Conservation (phyloP, 352 stramenopile species). For the Phytophthora tubulina region DNA sequence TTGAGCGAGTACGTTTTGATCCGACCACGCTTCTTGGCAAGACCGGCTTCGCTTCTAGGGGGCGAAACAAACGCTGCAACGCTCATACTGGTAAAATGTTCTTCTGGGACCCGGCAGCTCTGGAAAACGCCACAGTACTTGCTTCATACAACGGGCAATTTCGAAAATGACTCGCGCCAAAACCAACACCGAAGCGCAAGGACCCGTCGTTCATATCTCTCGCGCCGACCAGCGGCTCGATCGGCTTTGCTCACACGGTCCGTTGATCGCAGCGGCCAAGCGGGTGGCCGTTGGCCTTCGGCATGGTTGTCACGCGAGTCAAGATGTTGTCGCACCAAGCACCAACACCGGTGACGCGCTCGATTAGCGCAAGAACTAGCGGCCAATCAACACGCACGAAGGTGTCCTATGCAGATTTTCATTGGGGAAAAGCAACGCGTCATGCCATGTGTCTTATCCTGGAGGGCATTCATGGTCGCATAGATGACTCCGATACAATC, state of each 20-base stretch:
- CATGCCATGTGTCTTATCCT: slow-evolving; percentile 27
- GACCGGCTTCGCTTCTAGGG: slow-evolving; percentile 3
- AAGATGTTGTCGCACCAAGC: slow-evolving; percentile 36
- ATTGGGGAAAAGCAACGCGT: slow-evolving; percentile 23
- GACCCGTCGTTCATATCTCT: slow-evolving; percentile 25
- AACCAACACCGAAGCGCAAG: slow-evolving; percentile 14
- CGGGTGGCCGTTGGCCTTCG: slow-evolving; percentile 20
- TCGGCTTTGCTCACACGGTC: slow-evolving; percentile 35
- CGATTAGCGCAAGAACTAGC: not conserved
- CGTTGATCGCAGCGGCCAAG: slow-evolving; percentile 32
- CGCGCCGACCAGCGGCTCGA: slow-evolving; percentile 29
- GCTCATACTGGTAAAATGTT: slow-evolving; percentile 30
- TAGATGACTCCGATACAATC: slow-evolving; percentile 23
- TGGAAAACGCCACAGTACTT: not conserved
- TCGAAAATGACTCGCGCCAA: slow-evolving; percentile 20
- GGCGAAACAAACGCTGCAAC: slow-evolving; percentile 34
- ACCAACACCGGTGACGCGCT: slow-evolving; percentile 29
- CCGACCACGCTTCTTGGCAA: slow-evolving; percentile 34
- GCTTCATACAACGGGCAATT: slow-evolving; percentile 16
- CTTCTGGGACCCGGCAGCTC: slow-evolving; percentile 23
- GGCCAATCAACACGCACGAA: slow-evolving; percentile 17
- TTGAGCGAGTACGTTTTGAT: slow-evolving; percentile 64
- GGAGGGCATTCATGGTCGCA: slow-evolving; percentile 24
- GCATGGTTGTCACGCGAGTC: slow-evolving; percentile 9
- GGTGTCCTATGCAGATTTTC: not conserved